Conservation (phyloP, 2,329 filamentous ascomycete species). For the Fusarium bulbicola region DNA sequence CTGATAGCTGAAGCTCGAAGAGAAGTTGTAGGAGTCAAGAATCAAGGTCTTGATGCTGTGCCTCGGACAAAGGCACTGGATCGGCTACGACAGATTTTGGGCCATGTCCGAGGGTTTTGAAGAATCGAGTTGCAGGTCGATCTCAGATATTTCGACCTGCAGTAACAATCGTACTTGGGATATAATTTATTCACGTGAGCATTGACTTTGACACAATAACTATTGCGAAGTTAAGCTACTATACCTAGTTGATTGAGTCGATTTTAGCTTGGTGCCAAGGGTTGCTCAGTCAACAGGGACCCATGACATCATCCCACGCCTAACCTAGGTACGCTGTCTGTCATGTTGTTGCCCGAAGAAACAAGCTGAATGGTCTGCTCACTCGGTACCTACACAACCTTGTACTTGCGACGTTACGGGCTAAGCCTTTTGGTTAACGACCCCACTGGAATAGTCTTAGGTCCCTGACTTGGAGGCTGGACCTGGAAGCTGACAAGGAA, state of each 20-base stretch:
- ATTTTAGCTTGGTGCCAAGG: not conserved
- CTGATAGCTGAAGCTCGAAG: slow-evolving; percentile 64
- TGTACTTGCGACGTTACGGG: slow-evolving; percentile 26
- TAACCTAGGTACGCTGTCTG: not conserved
- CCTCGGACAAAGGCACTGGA: slow-evolving; percentile 45
- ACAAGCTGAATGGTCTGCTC: slow-evolving; percentile 14
- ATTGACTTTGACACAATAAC: not conserved
- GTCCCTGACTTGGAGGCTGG: slow-evolving; percentile 28
- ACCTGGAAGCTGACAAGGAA: slow-evolving; percentile 13
- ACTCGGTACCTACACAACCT: slow-evolving; percentile 22
- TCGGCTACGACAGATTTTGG: slow-evolving; percentile 50
- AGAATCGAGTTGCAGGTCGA: not conserved
- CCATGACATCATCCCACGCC: slow-evolving; percentile 43
- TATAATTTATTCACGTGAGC: not conserved
- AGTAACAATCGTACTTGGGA: not conserved
- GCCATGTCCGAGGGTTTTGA: slow-evolving; percentile 48
- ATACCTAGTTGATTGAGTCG: not conserved
- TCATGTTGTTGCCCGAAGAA: slow-evolving; percentile 28
- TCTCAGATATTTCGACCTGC: not conserved
- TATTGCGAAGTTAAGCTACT: not conserved
- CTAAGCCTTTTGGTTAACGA: slow-evolving; percentile 5
- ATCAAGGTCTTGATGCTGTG: slow-evolving; percentile 23
- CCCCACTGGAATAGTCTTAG: slow-evolving; percentile 35
- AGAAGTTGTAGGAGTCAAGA: slow-evolving; percentile 59
- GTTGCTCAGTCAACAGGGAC: slow-evolving; percentile 46